phyloP scores from a whole-genome alignment of 768 basidiomycete species.

The Kwoniella heveanensis region DNA sequence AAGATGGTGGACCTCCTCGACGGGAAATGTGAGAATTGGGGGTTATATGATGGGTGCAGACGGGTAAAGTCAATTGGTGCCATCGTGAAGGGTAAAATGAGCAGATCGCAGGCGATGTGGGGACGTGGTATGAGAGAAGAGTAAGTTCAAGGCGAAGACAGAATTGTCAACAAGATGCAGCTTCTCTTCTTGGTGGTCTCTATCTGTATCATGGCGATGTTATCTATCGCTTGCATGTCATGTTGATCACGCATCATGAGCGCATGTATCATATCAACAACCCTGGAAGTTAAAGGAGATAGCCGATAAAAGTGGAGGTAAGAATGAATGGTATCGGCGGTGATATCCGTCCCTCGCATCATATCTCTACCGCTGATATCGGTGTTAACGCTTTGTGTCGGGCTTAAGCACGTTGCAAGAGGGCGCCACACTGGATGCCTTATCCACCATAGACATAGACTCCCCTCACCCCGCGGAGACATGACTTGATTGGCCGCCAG shows the following conservation, averaged over 20 bases:
- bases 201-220: no score
- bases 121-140: no score
- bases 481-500: no score
- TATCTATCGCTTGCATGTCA: no score
- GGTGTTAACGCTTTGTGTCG: background rate
- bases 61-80: slow-evolving; percentile 63
- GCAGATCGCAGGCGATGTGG: no score
- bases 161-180: no score
- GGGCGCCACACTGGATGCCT: no score
- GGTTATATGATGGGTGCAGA: slow-evolving; percentile 67
- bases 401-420: no score
- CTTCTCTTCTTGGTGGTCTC: no score
- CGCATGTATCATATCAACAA: background rate
- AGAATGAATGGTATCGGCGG: background rate
- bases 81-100: slow-evolving; percentile 28
- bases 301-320: slow-evolving; percentile 6
- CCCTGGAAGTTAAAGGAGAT: background rate
- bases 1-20: slow-evolving; percentile 86
- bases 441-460: background rate
- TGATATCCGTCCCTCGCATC: background rate
- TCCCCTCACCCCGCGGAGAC: no score
- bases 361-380: background rate
- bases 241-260: background rate
- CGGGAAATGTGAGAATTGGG: slow-evolving; percentile 69
- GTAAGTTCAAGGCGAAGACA: no score